phyloP scores from a whole-genome alignment of 768 basidiomycete species.

The Phanerochaete sordida region DNA sequence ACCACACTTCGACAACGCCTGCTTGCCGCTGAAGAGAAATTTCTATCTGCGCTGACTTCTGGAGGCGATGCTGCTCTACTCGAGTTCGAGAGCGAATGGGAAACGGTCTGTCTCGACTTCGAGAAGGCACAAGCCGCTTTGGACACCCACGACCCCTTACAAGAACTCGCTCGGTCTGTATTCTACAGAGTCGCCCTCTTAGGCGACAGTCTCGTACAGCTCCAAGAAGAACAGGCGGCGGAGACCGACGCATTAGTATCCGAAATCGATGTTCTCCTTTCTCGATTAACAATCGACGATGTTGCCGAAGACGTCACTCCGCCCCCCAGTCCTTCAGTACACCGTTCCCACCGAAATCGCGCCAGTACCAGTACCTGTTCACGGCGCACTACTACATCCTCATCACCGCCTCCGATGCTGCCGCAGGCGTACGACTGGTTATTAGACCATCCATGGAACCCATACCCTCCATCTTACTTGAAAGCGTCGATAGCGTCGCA shows the following conservation, averaged over 20 bases:
- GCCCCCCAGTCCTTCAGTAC: too few species aligned
- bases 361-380: too few species aligned
- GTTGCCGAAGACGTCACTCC: neutral
- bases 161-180: slow-evolving; percentile 2
- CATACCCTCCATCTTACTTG: slow-evolving; percentile 15
- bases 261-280: slow-evolving; percentile 4
- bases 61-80: slow-evolving; percentile 1
- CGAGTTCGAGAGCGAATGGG: slow-evolving; percentile 12
- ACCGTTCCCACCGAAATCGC: too few species aligned
- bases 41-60: slow-evolving; percentile 5
- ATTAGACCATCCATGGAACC: slow-evolving; percentile 8
- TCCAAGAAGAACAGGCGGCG: neutral
- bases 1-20: slow-evolving; percentile 10
- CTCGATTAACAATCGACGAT: neutral
- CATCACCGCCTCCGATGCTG: neutral
- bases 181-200: slow-evolving; percentile 6
- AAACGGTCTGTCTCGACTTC: slow-evolving; percentile 1
- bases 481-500: slow-evolving; percentile 10
- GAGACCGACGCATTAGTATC: neutral
- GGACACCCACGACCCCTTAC: neutral
- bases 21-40: slow-evolving; percentile 6
- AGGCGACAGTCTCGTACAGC: slow-evolving; percentile 1
- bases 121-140: neutral
- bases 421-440: slow-evolving; percentile 9
- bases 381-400: too few species aligned